A percentile compares a stretch with the other conserved stretches of the same genome.
These are phyloP conservation scores for Ramaria rubella DNA, from an alignment of 768 basidiomycete species.

Conservation along the genomic window DNA sequence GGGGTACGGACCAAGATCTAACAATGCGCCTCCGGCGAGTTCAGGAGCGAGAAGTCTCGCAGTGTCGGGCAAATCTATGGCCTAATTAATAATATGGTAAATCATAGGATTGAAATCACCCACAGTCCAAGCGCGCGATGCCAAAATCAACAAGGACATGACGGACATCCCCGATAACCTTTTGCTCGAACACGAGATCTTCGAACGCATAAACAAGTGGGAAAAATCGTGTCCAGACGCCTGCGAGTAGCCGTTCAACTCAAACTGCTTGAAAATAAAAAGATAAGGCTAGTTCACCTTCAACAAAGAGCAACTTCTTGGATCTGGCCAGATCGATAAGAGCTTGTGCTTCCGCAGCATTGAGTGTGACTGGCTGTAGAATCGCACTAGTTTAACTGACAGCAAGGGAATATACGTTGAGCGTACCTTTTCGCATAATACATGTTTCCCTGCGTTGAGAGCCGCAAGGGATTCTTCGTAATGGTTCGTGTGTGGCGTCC, in stretches of 20 bases:
- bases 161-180: conserved; percentile 13
- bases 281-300: conserved; percentile 1
- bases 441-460: conserved; percentile 16
- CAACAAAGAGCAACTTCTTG: conserved; percentile 10
- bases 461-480: conserved; percentile 14
- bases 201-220: conserved; percentile 13
- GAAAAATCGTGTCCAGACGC: conserved; percentile 19
- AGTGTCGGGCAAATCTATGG: not conserved
- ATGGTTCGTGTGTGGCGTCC: conserved; percentile 17
- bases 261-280: not conserved
- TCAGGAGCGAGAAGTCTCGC: conserved; percentile 13
- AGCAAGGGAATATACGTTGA: not conserved
- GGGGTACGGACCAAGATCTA: conserved; percentile 18
- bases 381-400: not conserved
- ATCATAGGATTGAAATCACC: too few relatives aligned
- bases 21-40: conserved; percentile 16
- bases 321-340: conserved; percentile 13
- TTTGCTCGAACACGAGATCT: conserved; percentile 9
- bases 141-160: conserved; percentile 15
- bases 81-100: too few relatives aligned
- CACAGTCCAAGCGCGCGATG: conserved; percentile 5
- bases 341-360: conserved; percentile 11
- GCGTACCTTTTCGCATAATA: conserved; percentile 14
- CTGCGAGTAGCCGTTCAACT: too few relatives aligned
- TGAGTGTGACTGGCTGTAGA: conserved; percentile 14